Base-by-base conservation (phyloP, 202 grass and related monocot species). In the Zoysia matrella region DNA sequence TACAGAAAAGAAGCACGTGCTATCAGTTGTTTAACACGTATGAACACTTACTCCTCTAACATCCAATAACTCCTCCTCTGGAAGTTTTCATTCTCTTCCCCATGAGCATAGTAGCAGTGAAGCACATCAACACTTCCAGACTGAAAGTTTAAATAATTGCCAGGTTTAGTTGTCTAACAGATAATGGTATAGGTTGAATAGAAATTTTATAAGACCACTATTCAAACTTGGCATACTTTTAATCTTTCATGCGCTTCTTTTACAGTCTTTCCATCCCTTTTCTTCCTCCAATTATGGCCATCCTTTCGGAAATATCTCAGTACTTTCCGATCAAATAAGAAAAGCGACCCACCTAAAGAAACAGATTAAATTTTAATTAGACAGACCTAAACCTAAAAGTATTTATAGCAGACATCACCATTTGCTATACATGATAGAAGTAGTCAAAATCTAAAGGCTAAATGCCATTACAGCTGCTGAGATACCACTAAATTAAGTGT, bases 211-310 rank as follows among this genome's bases (percentile, higher is more conserved):
- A 62, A 43, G 60, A 73, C 12, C 7, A 83, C 49, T 73, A 65
- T 9, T 77, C 15, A 53, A 75, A 50, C 9, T 69, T 62, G 15
- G 16, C 65, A 62, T 93, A 98, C 96, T 86, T 98, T 98, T 68
- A 98, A 82, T 79, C 88, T 98, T 79, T 98, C 96, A 70, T 98
- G 96, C 70, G 92, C 96, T 95, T 98, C 96, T 95, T 88, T 94
- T 65, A 98, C 77, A 72, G 92, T 98, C 74, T 98, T 95, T 53
- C 91, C 92, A 82, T 98, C 92, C 51, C 67, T 95, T 82, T 98
- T 98, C 83, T 98, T 98, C 85, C 92, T 93, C 96, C 96, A 98
- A 78, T 92, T 95, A 80, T 98, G 96, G 49, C 91, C 92, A 76
- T 95, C 96, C 82, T 95, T 98, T 72, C 96, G 86, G 64, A 98